Base-by-base conservation (phyloP, 352 stramenopile species). In the Phytophthora megakarya region DNA sequence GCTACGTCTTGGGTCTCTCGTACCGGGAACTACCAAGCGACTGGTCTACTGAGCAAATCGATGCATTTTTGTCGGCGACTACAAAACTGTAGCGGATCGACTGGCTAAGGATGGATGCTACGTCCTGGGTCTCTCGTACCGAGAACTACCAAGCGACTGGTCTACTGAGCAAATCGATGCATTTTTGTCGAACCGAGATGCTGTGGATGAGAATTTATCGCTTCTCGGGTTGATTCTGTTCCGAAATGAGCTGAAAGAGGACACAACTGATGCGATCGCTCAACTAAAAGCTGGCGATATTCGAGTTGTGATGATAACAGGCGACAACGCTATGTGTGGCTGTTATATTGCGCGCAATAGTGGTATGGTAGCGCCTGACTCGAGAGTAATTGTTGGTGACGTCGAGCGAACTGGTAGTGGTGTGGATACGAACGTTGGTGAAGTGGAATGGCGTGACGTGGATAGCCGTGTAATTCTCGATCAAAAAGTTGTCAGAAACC, bases 201-300 rank as follows among this genome's bases (percentile, higher is more conserved):
- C 81, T 19, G 67, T 96, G 1, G 89, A 98, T 51, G 73, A 68
- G 9, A 68, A 77, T 45, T 65, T 97, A 18, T 82, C 67, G 7
- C 76, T 95, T 37, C 48, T 88, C 1, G 89, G 88, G 1, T 76
- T 96, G 19, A 64, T 96, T 32, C 70, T 93, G 6, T 97, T 96
- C 73, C 75, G 84, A 23, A 97, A 97, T 61, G 70, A 82, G 15
- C 62, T 97, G 25, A 93, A 92, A 56, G 49, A 78, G 11, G 84
- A 96, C 43, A 85, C 85, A 3, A 43, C 35, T 13, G 61, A 72
- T 8, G 86, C 84, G 0, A 91, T 97, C n/a, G 26, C 38, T 18
- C 65, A 90, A 47, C 68, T 96, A 12, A 72, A 79, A 11, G 65
- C 68, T 22, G 89, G 82, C 10, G 80, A 86, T 59, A 80, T 95